Percentiles rank a stretch among this genome's conserved stretches.
Evolutionary conservation across 2,329 filamentous ascomycete species (phyloP).

Genomic region (Paradendryphiella salina): DNA sequence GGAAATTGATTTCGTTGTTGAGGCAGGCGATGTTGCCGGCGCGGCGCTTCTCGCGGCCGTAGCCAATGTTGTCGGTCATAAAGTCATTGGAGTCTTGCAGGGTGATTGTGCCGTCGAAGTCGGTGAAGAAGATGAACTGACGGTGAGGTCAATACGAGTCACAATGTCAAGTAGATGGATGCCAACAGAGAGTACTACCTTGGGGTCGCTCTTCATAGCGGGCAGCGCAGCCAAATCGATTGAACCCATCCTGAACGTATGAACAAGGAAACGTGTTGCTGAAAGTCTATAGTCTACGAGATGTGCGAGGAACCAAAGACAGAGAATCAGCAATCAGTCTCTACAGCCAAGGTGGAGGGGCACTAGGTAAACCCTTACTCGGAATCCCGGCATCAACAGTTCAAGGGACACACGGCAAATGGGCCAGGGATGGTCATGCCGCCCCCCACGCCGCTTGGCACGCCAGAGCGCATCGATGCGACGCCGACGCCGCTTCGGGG

Average conservation of each 20-base stretch:
- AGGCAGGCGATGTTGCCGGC: conserved; percentile 78
- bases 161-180: background rate
- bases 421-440: conserved; percentile 22
- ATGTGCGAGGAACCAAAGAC: background rate
- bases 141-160: conserved; percentile 19
- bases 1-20: conserved; percentile 69
- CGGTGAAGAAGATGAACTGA: conserved; percentile 94
- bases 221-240: conserved; percentile 46
- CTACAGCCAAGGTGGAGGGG: conserved; percentile 13
- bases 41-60: conserved; percentile 70
- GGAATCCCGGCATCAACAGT: conserved; percentile 25
- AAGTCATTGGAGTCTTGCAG: conserved; percentile 70
- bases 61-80: conserved; percentile 88
- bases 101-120: conserved; percentile 97
- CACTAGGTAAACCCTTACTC: conserved; percentile 20
- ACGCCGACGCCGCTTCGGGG: conserved; percentile 8
- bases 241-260: conserved; percentile 37
- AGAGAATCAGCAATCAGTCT: background rate
- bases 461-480: conserved; percentile 27
- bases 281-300: background rate
- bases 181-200: conserved; percentile 19
- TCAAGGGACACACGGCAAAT: conserved; percentile 5
- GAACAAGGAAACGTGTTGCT: background rate
- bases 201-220: conserved; percentile 64
- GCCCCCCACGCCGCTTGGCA: conserved; percentile 32